Base-by-base conservation (phyloP, 1,284 basidiomycete genomes). In the Trichosporon inkin region DNA sequence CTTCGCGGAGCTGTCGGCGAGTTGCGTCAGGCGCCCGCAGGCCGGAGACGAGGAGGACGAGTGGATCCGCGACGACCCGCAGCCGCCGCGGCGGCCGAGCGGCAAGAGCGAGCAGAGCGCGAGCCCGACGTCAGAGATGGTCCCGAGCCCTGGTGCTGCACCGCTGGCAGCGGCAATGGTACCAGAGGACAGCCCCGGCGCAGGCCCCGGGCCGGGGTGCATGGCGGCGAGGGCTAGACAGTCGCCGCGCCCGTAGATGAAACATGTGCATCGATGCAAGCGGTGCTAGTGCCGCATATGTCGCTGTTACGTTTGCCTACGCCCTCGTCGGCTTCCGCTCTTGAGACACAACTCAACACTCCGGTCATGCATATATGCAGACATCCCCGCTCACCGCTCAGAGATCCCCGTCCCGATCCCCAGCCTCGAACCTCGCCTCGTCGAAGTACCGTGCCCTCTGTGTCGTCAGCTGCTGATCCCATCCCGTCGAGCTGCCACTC, bases 401-500 rank as follows among this genome's bases (percentile, higher is more conserved):
- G 22, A 68, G 36, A 17, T 56, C 54, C 11, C 74, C 77, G 56
- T 78, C 76, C 28, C 77, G 63, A 4, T 78, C 76, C 1, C 76
- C 77, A 6, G 61, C 58, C 20, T 76, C 67, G 55, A 80, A 93
- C 41, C 77, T 75, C 39, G 62, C 67, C 74, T 93, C 90, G 2
- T 89, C 81, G 72, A 88, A 94, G 75, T 94, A 95, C 66, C 86
- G 82, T 39, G 89, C 92, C 41, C 86, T 59, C 77, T 78, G 58
- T 37, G n/a, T 7, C 17, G 61, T 63, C 49, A 61, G 58, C 49
- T 28, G 17, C 2, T 7, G n/a, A 10, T 5, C 2, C 6, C n/a
- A 4, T 22, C 10, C 6, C 8, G 14, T 17, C 39, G 10, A 13
- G 17, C 10, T 16, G n/a, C 13, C 10, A 72, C 76, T 71, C 56